Evolutionary conservation across 805 yeast species (phyloP), one percentile per base, ranked within the genome.

Genomic region (Kodamaea hsintzibuensis): DNA sequence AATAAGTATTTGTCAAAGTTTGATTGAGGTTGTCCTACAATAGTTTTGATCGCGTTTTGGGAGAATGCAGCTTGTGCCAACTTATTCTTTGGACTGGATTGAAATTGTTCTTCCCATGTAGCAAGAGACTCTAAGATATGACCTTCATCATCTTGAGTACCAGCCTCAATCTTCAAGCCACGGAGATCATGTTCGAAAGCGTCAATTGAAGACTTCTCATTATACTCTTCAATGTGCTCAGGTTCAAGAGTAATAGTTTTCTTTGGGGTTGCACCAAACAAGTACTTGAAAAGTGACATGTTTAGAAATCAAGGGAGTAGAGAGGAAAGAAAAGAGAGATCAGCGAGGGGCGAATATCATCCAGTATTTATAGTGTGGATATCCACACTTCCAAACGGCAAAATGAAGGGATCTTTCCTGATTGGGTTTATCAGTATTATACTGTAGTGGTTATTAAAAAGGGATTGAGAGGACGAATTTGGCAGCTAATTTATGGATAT

Each of bases 31-130:
- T 45, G 38, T 9, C 22, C 10, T 12, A 45, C 40, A 39, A 65
- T 68, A 52, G 67, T 65, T 44, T 64, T 63, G 61, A 82, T 75
- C 44, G 73, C 73, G 53, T 78, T 77, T 18, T 77, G 77, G 2
- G 83, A 76, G 60, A 83, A 71, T 1, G 85, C 84, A 57, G 79
- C 80, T 57, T 82, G 78, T 6, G 84, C 83, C 53, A 83, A 68
- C 53, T 66, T 64, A 62, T 82, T 82, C 62, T 82, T 82, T 5
- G 80, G 76, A 58, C 79, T 80, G 2, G 77, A 55, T 7, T 72
- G 58, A 49, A 83, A 69, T 1, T 71, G 72, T 1, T 66, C 53
- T 58, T 81, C 80, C 87, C 87, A 83, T 2, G 56, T 25, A 14
- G 52, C 19, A 35, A 57, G 54, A 0, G 57, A 42, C 3, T 50